Base-by-base conservation (phyloP, 345 rosid genomes). In the Bruguiera sexangula region DNA sequence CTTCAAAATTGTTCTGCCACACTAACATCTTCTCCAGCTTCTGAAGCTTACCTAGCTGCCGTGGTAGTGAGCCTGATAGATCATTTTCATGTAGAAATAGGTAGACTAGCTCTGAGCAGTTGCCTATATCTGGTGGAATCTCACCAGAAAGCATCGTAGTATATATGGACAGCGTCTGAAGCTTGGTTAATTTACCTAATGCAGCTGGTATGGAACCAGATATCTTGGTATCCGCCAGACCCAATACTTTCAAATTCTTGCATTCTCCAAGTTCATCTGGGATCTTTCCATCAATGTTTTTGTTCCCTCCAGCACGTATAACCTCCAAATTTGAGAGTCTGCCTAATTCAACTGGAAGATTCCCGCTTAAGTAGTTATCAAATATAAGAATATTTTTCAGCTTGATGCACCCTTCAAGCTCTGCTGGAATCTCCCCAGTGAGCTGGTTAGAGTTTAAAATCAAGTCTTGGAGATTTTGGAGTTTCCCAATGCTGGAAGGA, bases 281-380 rank as follows among this genome's bases (percentile, higher is more conserved):
- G 76, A 95, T 83, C 62, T 67, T 70, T 6, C 96, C 97, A n/a
- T 71, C 79, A 53, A 95, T 75, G 37, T 87, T 95, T 64, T 83
- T 85, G 85, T 92, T 95, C 26, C 96, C 97, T 50, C 99, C 99
- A 7, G 80, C 87, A 75, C 99, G 84, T 50, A 95, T 79, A 67
- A 74, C 84, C 85, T 91, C 80, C 3, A 95, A 93, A 60, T 63
- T 70, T 15, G 81, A 77, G 55, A 95, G 75, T 32, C 81, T 82
- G 6, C 99, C 96, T 1, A 92, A 67, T 87, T 95, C 93, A 18
- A 79, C 39, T 0, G 99, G 97, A 64, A 95, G 83, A 60, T 60
- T 50, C n/a, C 99, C 96, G 37, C 73, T 67, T 3, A 95, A 81
- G 29, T 81, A 82, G 72, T 92, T 95, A 72, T 88, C 91, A 43